phyloP scores from a whole-genome alignment of 805 yeast species.

The Yarrowia sp. region DNA sequence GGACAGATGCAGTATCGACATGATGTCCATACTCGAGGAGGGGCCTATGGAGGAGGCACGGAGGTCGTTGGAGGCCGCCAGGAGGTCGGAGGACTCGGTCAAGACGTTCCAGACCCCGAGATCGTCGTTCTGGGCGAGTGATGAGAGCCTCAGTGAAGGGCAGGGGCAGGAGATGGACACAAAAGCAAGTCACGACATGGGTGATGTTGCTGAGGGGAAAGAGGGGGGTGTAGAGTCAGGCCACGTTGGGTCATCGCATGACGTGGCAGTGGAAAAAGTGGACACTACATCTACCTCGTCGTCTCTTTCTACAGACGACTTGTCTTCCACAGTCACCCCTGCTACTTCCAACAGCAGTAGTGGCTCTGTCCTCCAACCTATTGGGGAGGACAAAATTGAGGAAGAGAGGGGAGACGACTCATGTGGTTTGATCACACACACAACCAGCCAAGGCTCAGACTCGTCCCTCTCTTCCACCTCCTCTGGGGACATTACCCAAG shows the following conservation, averaged over 20 bases:
- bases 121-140: conserved; percentile 10
- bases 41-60: not conserved
- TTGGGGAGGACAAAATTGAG: not conserved
- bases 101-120: conserved; percentile 11
- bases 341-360: conserved; percentile 9
- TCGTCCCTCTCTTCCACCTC: not conserved
- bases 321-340: not conserved
- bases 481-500: not conserved
- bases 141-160: no score
- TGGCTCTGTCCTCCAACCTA: not conserved
- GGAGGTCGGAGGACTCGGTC: not conserved
- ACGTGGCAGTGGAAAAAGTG: no score
- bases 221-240: no score
- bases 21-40: conserved; percentile 24
- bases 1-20: not conserved
- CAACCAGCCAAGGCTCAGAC: not conserved
- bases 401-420: not conserved
- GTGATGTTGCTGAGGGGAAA: no score
- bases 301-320: not conserved
- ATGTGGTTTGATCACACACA: not conserved
- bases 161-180: no score
- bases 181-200: no score
- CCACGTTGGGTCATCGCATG: no score
- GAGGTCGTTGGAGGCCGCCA: not conserved
- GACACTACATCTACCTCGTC: no score